Evolutionary conservation across 2,329 filamentous ascomycete species (phyloP), one percentile per base, ranked within the genome.

Genomic region (Tricladium varicosporioides): DNA sequence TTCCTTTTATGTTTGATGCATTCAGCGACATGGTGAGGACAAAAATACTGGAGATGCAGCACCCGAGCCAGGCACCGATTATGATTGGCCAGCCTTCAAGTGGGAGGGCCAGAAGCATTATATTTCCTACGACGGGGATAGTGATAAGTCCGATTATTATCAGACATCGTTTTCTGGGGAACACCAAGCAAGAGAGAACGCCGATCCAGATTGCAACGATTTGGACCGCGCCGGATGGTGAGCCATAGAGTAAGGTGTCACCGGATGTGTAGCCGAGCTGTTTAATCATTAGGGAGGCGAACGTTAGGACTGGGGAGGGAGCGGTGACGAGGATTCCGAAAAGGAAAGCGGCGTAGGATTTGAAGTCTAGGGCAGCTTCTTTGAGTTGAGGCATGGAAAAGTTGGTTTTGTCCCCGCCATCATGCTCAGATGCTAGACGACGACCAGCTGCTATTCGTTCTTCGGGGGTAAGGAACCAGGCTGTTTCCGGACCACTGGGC

Each of bases 1-100:
- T 80, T 0, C 79, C 78, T 51, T 78, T 77, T 22, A 80, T 72
- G 54, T 80, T 80, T 2, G 77, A 80, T 0, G 77, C 76, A 1
- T 70, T 72, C 1, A 80, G 70, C 1, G 71, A 74, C 8, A 79
- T 70, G 1, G 77, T 69, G 18, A 77, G 73, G 2, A 72, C 74
- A 73, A 73, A 74, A 32, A 70, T 65, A 27, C 73, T 69, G 8
- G 74, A 74, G 56, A 78, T 77, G 53, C 73, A 75, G 1, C 75
- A 76, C 22, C 75, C 70, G 22, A 80, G 67, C 78, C 78, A 81
- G 0, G 76, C 73, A 0, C 75, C 72, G 2, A 75, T 73, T 16
- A 80, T 77, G 56, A 80, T 72, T 3, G 75, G 76, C 78, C 78
- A 81, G 42, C 73, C 72, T 0, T 72, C 64, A 1, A 73, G 61